These are phyloP conservation scores for Hyaloraphidium curvatum DNA, from an alignment of 192 early-diverging fungal genomes.

Conservation along the genomic window DNA sequence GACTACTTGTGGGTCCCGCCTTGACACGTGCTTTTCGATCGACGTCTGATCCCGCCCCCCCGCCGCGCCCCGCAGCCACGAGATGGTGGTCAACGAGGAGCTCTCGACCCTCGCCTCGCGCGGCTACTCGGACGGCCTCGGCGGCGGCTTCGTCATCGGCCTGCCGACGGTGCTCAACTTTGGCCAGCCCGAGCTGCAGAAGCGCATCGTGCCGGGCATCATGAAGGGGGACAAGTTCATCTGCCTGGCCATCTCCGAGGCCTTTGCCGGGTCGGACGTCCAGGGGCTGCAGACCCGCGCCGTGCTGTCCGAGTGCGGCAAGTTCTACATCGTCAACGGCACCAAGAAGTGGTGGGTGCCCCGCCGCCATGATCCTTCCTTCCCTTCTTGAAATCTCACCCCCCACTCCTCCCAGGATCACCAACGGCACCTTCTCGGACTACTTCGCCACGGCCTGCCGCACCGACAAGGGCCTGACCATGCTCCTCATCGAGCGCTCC, in stretches of 20 bases:
- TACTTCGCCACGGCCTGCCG: constrained; percentile 33
- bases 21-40: too few relatives aligned
- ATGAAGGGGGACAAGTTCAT: constrained; percentile 26
- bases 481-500: constrained; percentile 42
- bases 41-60: too few relatives aligned
- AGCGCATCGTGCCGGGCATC: constrained; percentile 19
- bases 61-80: too few relatives aligned
- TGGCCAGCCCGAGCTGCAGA: constrained; percentile 21
- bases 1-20: too few relatives aligned
- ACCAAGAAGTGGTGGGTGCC: too few relatives aligned
- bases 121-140: constrained; percentile 10
- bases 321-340: constrained; percentile 34
- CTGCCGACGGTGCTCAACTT: constrained; percentile 29
- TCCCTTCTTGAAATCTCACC: too few relatives aligned
- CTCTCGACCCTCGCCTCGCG: not conserved
- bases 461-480: constrained; percentile 35
- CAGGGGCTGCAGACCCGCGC: constrained; percentile 20
- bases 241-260: constrained; percentile 33
- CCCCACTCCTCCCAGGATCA: constrained; percentile 3
- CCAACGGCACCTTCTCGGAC: constrained; percentile 20
- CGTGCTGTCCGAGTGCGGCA: constrained; percentile 20
- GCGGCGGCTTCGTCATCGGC: constrained; percentile 19
- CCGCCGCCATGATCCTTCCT: too few relatives aligned
- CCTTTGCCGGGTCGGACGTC: constrained; percentile 18
- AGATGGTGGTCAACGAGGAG: not conserved